Conservation (phyloP, 164 flowering plant genomes). For the Platanus orientalis region DNA sequence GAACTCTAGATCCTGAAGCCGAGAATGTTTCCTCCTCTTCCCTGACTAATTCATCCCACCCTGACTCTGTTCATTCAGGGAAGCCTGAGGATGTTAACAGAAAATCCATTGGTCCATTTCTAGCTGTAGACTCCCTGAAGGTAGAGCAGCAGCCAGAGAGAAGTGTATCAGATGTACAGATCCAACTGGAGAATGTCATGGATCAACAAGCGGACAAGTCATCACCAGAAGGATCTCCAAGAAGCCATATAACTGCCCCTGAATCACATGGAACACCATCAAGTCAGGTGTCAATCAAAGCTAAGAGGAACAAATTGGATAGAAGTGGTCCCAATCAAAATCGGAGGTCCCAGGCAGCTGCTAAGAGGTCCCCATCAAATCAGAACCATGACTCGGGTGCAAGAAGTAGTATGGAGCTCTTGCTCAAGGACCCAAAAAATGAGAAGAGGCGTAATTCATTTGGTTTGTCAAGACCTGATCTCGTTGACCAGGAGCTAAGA, state of each 20-base stretch:
- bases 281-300: conserved; percentile 57
- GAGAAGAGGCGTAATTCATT: conserved; percentile 71
- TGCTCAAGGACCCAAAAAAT: conserved; percentile 47
- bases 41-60: conserved; percentile 3
- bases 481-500: conserved; percentile 59
- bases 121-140: conserved; percentile 13
- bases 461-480: conserved; percentile 50
- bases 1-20: conserved; percentile 13
- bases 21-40: not conserved
- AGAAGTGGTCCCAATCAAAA: conserved; percentile 38
- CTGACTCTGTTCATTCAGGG: conserved; percentile 26
- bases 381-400: conserved; percentile 43
- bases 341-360: conserved; percentile 34
- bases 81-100: conserved; percentile 21
- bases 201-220: conserved; percentile 29
- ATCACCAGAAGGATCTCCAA: conserved; percentile 70
- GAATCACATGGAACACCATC: conserved; percentile 86
- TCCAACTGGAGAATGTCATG: conserved; percentile 24
- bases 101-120: conserved; percentile 18
- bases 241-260: conserved; percentile 49
- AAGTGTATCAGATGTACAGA: conserved; percentile 26
- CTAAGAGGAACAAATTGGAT: conserved; percentile 39
- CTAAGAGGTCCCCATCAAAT: conserved; percentile 46
- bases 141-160: conserved; percentile 27
- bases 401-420: conserved; percentile 47